Evolutionary conservation across 192 early-diverging fungal genomes (phyloP), one percentile per base, ranked within the genome.

Genomic region (Lunasporangiospora selenospora): DNA sequence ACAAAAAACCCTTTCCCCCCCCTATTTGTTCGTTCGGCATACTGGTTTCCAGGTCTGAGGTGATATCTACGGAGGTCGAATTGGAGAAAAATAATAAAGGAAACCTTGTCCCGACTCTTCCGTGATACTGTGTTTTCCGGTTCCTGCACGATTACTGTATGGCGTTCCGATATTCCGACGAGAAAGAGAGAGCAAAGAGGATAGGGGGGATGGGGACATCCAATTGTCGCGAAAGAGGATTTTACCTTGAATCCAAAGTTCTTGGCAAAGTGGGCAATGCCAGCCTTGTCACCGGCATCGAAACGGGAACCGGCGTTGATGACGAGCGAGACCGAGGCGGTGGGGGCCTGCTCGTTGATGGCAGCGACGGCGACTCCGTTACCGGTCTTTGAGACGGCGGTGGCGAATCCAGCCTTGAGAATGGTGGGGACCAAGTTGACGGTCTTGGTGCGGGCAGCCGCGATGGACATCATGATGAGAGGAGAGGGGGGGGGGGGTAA

Each of bases 181-280:
- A n/a, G n/a, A n/a, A n/a, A n/a, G n/a, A n/a, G n/a, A n/a, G n/a
- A n/a, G n/a, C n/a, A n/a, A n/a, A n/a, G n/a, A n/a, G n/a, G n/a
- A n/a, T n/a, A n/a, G n/a, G n/a, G n/a, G n/a, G n/a, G n/a, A n/a
- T n/a, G n/a, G n/a, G n/a, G n/a, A n/a, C n/a, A n/a, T n/a, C n/a
- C n/a, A n/a, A n/a, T n/a, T n/a, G n/a, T n/a, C n/a, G n/a, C n/a
- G n/a, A n/a, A n/a, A n/a, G n/a, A n/a, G 18, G 49, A 12, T 15
- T 75, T 58, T 82, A 91, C 92, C 87, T 90, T 90, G 83, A 98
- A 90, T 19, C 92, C 87, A 65, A 88, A 92, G 67, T 87, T 91
- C 88, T 98, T 95, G 60, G 93, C 84, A 62, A 88, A 92, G 82
- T 97, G 94, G 30, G 97, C 92, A 6, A 88, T 91, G 55, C 95